These are phyloP conservation scores for Kockovaella imperatae DNA, from an alignment of 768 basidiomycete species.

Conservation along the genomic window DNA sequence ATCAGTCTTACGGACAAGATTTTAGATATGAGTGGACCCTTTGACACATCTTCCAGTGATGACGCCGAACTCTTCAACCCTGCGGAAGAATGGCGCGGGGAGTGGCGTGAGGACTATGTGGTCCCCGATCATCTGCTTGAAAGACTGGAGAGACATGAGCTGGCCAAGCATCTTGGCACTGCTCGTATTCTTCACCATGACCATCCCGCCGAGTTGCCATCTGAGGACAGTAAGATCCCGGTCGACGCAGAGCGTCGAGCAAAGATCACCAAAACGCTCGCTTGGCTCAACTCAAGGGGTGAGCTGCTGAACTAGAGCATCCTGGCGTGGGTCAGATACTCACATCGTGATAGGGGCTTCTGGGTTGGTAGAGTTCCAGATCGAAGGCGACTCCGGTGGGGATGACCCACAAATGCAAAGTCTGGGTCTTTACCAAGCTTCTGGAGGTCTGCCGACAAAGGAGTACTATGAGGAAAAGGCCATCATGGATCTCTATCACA, in stretches of 20 bases:
- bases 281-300: slow-evolving; percentile 83
- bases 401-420: slow-evolving; percentile 77
- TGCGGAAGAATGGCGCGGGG: slow-evolving; percentile 25
- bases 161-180: slow-evolving; percentile 9
- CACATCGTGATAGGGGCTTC: slow-evolving; percentile 54
- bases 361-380: slow-evolving; percentile 67
- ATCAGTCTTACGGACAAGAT: slow-evolving; percentile 59
- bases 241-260: slow-evolving; percentile 27
- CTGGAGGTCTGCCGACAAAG: slow-evolving; percentile 79
- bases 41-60: slow-evolving; percentile 25
- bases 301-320: slow-evolving; percentile 16
- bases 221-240: background rate
- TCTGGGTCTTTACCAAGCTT: slow-evolving; percentile 75
- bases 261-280: slow-evolving; percentile 71
- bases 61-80: slow-evolving; percentile 9
- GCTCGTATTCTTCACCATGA: slow-evolving; percentile 1
- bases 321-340: background rate
- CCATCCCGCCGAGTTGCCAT: background rate
- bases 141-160: slow-evolving; percentile 7
- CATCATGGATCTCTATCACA: slow-evolving; percentile 61
- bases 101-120: slow-evolving; percentile 23
- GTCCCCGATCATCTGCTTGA: slow-evolving; percentile 22
- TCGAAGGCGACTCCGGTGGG: slow-evolving; percentile 75
- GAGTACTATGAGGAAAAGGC: slow-evolving; percentile 81
- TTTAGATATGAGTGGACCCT: slow-evolving; percentile 34